These are phyloP conservation scores for Prillingera fragicola DNA, from an alignment of 1,284 basidiomycete species.

Conservation along the genomic window DNA sequence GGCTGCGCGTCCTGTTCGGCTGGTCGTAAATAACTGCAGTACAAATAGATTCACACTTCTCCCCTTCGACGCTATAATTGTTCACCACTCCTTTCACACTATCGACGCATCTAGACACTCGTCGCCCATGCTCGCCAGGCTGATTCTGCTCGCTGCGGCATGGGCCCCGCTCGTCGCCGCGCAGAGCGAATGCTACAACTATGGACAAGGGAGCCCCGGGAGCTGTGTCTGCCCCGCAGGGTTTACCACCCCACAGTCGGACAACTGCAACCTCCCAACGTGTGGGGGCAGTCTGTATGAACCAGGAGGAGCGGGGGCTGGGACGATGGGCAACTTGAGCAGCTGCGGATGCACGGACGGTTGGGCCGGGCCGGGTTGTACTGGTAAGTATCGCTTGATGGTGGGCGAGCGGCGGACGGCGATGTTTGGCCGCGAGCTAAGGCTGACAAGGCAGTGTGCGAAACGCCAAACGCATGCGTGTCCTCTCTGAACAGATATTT, in stretches of 20 bases:
- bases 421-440: neutral
- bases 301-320: constrained; percentile 40
- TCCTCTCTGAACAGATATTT: neutral
- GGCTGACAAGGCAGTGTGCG: constrained; percentile 11
- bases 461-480: constrained; percentile 7
- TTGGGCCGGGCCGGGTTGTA: constrained; percentile 72
- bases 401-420: neutral
- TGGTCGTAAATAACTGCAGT: too few relatives aligned
- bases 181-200: constrained; percentile 10
- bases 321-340: constrained; percentile 51
- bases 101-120: too few relatives aligned
- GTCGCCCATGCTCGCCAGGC: too few relatives aligned
- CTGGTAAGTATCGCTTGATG: constrained; percentile 48
- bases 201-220: neutral
- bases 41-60: too few relatives aligned
- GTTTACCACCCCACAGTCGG: constrained; percentile 26
- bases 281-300: constrained; percentile 72
- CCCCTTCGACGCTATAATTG: too few relatives aligned
- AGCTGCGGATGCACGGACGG: constrained; percentile 65
- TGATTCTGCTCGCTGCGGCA: too few relatives aligned
- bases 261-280: constrained; percentile 49
- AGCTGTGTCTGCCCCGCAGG: constrained; percentile 68
- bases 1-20: too few relatives aligned
- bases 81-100: too few relatives aligned
- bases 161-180: constrained; percentile 2